Percentiles rank a stretch among this genome's conserved stretches.
Conservation (phyloP, 768 basidiomycete genomes). For the Chalciporus pseudorubinellus region DNA sequence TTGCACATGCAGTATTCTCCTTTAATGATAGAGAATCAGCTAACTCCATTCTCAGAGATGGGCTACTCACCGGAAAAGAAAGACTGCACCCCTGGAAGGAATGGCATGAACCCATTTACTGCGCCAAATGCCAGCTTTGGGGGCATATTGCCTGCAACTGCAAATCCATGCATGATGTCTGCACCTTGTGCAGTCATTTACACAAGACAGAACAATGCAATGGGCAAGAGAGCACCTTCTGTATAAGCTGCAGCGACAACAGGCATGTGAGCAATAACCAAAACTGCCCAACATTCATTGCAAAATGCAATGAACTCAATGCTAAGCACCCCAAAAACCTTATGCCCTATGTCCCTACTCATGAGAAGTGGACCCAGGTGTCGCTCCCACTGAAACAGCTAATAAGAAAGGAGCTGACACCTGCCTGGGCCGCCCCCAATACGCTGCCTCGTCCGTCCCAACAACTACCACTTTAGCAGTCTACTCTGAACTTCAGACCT, state of each 20-base stretch:
- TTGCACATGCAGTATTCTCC: neutral
- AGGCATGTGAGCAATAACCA: neutral
- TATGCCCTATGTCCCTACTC: constrained; percentile 6
- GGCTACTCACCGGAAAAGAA: neutral
- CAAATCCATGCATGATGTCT: neutral
- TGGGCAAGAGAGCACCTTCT: neutral
- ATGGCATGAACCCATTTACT: neutral
- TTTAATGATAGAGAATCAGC: neutral
- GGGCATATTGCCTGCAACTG: neutral
- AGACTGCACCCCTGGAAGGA: constrained; percentile 5
- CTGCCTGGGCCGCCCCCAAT: too few relatives aligned
- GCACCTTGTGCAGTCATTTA: neutral
- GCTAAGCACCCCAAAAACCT: constrained; percentile 1
- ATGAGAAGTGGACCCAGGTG: constrained; percentile 1
- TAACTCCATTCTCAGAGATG: neutral
- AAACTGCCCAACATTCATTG: neutral
- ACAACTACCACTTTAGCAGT: too few relatives aligned
- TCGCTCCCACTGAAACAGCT: neutral
- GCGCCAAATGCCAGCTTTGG: neutral
- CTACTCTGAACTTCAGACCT: too few relatives aligned
- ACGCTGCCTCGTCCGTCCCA: too few relatives aligned
- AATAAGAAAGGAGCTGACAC: too few relatives aligned
- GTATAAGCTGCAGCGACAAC: neutral
- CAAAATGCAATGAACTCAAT: neutral
- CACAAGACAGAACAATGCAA: neutral